Evolutionary conservation across 768 basidiomycete species (phyloP), one percentile per base, ranked within the genome.

Genomic region (Tephrocybe rancida): DNA sequence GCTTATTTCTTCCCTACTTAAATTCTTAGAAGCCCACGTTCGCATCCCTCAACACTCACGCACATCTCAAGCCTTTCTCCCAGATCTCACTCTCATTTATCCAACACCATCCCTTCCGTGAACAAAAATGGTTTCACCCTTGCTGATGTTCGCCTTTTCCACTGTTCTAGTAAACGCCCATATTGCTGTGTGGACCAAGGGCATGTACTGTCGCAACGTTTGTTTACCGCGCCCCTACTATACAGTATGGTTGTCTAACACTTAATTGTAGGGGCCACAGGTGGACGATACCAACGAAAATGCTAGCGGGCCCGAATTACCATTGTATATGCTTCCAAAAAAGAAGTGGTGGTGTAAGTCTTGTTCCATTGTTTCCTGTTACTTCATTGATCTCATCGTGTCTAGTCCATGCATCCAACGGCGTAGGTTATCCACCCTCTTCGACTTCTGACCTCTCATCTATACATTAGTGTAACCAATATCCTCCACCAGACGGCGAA

Each of bases 291-390:
- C 66, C n/a, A 81, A 81, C 64, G 67, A 68, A 6, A 57, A 68
- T 35, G 67, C 61, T 19, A n/a, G n/a, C n/a, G n/a, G n/a, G n/a
- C 67, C 72, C 32, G 76, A 78, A 1, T 63, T 56, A 1, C 80
- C 80, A 10, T 59, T 80, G 42, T 81, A 73, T 55, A 70, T 76
- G 51, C 67, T 78, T 2, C 24, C 64, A 18, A 67, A 70, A 54
- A 63, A 57, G 6, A 62, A 76, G n/a, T 81, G 77, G 73, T 81
- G 78, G 77, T 73, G 78, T 78, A 50, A 63, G 72, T 71, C 16
- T 14, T 26, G 37, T 19, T 19, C 21, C 29, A 13, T 51, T 47
- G 7, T 26, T 13, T 22, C 8, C 6, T n/a, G 7, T 5, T 41
- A n/a, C 9, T 18, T 18, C 35, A 41, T 41, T 19, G n/a, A 7